Percentiles rank a stretch among this genome's conserved stretches.
Evolutionary conservation across 2,329 filamentous ascomycete species (phyloP).

Genomic region (Alternaria novae-zelandiae): DNA sequence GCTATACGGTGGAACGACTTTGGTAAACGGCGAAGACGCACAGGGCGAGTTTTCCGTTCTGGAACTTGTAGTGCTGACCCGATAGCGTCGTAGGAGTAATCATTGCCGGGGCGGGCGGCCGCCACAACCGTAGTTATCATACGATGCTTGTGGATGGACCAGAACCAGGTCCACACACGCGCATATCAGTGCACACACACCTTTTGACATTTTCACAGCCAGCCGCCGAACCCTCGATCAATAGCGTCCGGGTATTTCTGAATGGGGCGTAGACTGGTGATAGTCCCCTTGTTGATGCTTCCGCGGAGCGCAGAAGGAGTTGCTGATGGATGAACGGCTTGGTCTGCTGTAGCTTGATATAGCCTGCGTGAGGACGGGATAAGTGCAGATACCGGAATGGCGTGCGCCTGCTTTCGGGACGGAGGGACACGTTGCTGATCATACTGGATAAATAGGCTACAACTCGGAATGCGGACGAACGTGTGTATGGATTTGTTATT

Average conservation of each 20-base stretch:
- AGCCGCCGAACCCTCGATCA: neutral
- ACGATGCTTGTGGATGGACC: neutral
- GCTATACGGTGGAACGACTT: neutral
- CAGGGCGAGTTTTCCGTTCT: neutral
- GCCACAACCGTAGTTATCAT: conserved; percentile 2
- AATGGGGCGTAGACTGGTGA: neutral
- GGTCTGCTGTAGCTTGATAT: neutral
- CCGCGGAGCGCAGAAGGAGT: neutral
- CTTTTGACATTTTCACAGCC: neutral
- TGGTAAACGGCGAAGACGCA: neutral
- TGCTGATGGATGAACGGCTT: neutral
- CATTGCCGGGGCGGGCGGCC: neutral
- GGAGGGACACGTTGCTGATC: neutral
- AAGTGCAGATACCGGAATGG: neutral
- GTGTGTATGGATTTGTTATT: neutral
- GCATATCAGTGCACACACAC: conserved; percentile 1
- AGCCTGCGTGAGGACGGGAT: neutral
- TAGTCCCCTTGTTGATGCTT: neutral
- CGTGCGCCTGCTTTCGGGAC: neutral
- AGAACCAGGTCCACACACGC: neutral
- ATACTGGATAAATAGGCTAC: neutral
- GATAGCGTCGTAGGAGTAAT: neutral
- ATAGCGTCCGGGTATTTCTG: neutral
- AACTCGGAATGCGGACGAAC: neutral
- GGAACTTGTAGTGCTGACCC: neutral